Evolutionary conservation across 139 green algal species (phyloP).

Genomic region (Closterium sp.): DNA sequence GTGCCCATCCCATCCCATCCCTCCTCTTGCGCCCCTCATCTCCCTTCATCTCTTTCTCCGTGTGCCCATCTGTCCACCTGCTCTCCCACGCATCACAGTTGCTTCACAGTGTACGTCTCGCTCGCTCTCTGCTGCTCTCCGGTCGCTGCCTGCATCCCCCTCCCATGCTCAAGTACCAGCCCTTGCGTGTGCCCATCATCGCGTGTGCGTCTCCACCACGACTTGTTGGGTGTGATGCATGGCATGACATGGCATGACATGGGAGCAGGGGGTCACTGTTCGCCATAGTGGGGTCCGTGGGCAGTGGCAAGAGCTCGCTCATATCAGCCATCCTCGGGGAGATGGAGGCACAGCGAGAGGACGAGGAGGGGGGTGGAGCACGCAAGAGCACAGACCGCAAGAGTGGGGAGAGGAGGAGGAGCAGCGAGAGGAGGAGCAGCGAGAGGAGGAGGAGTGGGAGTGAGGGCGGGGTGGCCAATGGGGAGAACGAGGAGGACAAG

Average conservation of each 20-base stretch:
- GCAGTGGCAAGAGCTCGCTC: slow-evolving; percentile 50
- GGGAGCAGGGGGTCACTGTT: slow-evolving; percentile 15
- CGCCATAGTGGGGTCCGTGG: slow-evolving; percentile 33
- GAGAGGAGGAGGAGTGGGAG: neutral
- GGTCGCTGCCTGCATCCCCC: neutral
- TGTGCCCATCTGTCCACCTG: slow-evolving; percentile 1
- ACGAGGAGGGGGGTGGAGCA: neutral
- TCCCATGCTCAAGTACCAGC: neutral
- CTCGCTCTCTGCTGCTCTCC: neutral
- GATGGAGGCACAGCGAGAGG: slow-evolving; percentile 3
- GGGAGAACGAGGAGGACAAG: neutral
- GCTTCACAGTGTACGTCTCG: neutral
- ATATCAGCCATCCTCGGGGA: slow-evolving; percentile 45
- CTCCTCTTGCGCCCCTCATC: neutral
- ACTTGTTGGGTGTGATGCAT: neutral
- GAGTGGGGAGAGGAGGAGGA: neutral
- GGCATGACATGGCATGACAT: neutral
- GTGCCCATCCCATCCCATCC: neutral
- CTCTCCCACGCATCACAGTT: neutral
- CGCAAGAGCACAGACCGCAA: neutral
- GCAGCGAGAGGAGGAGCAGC: neutral
- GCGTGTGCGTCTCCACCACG: neutral
- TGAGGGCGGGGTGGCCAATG: neutral
- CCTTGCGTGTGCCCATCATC: neutral
- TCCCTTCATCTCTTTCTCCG: neutral